Base-by-base conservation (phyloP, 257 asterid species). In the Sherardia arvensis region DNA sequence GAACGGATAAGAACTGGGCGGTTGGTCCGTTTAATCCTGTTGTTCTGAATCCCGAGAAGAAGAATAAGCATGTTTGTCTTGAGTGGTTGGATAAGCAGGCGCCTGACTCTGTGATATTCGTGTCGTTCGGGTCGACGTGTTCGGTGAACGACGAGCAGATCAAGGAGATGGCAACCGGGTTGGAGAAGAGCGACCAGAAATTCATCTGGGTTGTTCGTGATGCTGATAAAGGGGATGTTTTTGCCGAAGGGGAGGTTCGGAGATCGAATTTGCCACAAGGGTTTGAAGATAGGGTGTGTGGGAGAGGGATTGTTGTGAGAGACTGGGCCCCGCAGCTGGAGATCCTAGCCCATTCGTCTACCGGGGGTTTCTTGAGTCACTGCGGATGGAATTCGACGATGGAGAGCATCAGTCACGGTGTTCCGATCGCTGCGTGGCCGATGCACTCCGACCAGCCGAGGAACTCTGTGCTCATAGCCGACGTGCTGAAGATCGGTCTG, bases 1-100 rank as follows among this genome's bases (percentile, higher is more conserved):
- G 32, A 15, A 54, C 65, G 7, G 25, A 66, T 60, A 81, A 55
- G 18, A 84, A 83, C 23, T 72, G 81, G 77, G 77, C 72, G 7
- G 38, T 65, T 48, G 77, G 80, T 26, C 80, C 80, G 3, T 71
- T 76, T 29, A 72, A 72, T 68, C 80, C 77, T 0, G 56, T 65
- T 1, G 11, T 49, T 27, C 43, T 57, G 29, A 53, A 59, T 20
- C 56, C 36, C 66, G 2, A 4, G 36, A 1, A 15, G 36, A 61
- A 48, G 20, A 68, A 21, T 4, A n/a, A 38, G 11, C 70, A 70
- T 11, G 1, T 47, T 6, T 36, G 64, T 15, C 53, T 75, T 27
- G 68, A 66, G 20, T 75, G 79, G 79, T 70, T 70, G 29, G 79
- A 75, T 21, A 66, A 66, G 9, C 75, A 75, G 20, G 34, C 51